A percentile compares a stretch with the other conserved stretches of the same genome.
Conservation (phyloP, 768 basidiomycete genomes). For the Amanita brunnescens region DNA sequence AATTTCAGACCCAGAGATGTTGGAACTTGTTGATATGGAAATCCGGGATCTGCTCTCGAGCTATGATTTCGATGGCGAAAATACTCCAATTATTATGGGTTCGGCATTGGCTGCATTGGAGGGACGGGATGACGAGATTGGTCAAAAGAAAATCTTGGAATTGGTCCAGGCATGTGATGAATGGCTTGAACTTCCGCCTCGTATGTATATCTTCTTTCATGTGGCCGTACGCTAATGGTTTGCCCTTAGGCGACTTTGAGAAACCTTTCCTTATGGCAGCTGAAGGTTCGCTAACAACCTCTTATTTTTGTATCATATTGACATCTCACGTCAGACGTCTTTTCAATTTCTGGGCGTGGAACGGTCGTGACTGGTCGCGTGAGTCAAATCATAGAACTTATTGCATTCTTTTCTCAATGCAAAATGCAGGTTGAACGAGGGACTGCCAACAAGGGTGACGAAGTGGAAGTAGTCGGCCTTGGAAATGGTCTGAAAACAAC, state of each 20-base stretch:
- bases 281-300: conserved; percentile 47
- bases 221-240: background rate
- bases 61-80: conserved; percentile 95
- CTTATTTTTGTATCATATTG: background rate
- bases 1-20: conserved; percentile 95
- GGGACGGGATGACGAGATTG: conserved; percentile 72
- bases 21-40: conserved; percentile 99
- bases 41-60: conserved; percentile 90
- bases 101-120: conserved; percentile 94
- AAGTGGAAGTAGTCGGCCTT: conserved; percentile 88
- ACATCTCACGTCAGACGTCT: conserved; percentile 49
- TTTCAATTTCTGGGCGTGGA: conserved; percentile 97
- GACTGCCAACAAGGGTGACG: conserved; percentile 79
- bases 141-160: conserved; percentile 70
- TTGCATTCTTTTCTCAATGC: background rate
- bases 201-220: conserved; percentile 34
- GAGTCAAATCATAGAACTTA: conserved; percentile 18
- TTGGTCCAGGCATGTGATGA: conserved; percentile 81
- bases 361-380: conserved; percentile 95
- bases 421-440: conserved; percentile 79
- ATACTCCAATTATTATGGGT: conserved; percentile 97
- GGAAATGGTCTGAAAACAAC: conserved; percentile 82
- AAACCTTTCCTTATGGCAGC: conserved; percentile 96
- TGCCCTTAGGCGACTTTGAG: conserved; percentile 74
- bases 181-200: conserved; percentile 92